A percentile compares a stretch with the other conserved stretches of the same genome.
Evolutionary conservation across 768 basidiomycete genomes (phyloP).

Genomic region (Hortiboletus campestris): DNA sequence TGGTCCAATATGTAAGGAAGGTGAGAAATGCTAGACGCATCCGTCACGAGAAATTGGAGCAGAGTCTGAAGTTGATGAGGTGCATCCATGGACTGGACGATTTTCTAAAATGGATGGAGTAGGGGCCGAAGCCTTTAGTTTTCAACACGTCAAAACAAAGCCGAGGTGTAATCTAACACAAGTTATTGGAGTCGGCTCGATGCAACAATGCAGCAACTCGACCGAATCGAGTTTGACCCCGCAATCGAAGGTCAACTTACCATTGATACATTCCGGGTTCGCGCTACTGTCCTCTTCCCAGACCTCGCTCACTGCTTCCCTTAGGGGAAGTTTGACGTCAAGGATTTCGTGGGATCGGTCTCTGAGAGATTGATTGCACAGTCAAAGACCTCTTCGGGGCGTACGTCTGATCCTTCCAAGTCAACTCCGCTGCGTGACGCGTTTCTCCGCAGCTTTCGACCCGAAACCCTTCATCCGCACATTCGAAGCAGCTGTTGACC

Average conservation of each 20-base stretch:
- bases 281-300: neutral
- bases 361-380: slow-evolving; percentile 87
- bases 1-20: slow-evolving; percentile 57
- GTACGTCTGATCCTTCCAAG: slow-evolving; percentile 45
- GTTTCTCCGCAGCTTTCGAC: slow-evolving; percentile 68
- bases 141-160: slow-evolving; percentile 36
- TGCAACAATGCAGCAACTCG: slow-evolving; percentile 26
- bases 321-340: slow-evolving; percentile 88
- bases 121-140: slow-evolving; percentile 13
- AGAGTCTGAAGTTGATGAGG: slow-evolving; percentile 58
- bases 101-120: neutral
- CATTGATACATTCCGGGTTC: slow-evolving; percentile 56
- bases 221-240: slow-evolving; percentile 44
- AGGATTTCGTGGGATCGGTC: slow-evolving; percentile 81
- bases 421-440: slow-evolving; percentile 2
- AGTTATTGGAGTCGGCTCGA: neutral
- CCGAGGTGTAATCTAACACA: neutral
- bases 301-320: slow-evolving; percentile 7
- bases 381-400: slow-evolving; percentile 81
- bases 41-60: slow-evolving; percentile 69
- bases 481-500: slow-evolving; percentile 90
- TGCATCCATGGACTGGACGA: slow-evolving; percentile 38
- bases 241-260: slow-evolving; percentile 52
- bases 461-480: slow-evolving; percentile 90
- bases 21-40: slow-evolving; percentile 56